Base-by-base conservation (phyloP, 495 filamentous ascomycete species). In the Xylaria scruposa region DNA sequence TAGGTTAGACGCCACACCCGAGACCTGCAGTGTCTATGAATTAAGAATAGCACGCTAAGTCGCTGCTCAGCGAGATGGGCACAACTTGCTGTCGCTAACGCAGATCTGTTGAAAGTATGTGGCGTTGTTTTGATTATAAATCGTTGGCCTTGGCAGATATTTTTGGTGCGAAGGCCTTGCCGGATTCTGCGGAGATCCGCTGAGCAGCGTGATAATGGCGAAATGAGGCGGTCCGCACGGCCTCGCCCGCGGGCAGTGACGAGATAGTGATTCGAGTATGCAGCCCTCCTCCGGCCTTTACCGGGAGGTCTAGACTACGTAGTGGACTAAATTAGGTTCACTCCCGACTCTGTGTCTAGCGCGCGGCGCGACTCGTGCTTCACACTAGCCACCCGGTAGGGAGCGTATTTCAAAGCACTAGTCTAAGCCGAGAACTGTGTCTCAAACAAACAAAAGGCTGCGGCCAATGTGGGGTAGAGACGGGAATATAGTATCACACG, bases 341-440 rank as follows among this genome's bases (percentile, higher is more conserved):
- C 42, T 61, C 13, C 15, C 38, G 42, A 2, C 38, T n/a, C 33
- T 47, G 49, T 29, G 40, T 15, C 38, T 42, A 42, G 38, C 9
- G 38, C 38, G 12, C 38, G 38, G 38, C 29, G n/a, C 33, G 13
- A 5, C 12, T 38, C 49, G 29, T 38, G 12, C 24, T 38, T n/a
- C 13, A 12, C 12, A 46, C 72, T n/a, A 73, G 26, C n/a, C 76
- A 76, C 31, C 81, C 81, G 77, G 83, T 75, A 33, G n/a, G n/a
- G n/a, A n/a, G n/a, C n/a, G n/a, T n/a, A n/a, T n/a, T n/a, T n/a
- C n/a, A n/a, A n/a, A n/a, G n/a, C n/a, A n/a, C n/a, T n/a, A n/a
- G 71, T 68, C 70, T 62, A 80, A 76, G 1, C 83, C 79, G 68
- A 84, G 85, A 1, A 77, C 70, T 21, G 80, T 29, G 71, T 86